Evolutionary conservation across 2,329 filamentous ascomycete species (phyloP), one percentile per base, ranked within the genome.

Genomic region (Elsinoe necatrix): DNA sequence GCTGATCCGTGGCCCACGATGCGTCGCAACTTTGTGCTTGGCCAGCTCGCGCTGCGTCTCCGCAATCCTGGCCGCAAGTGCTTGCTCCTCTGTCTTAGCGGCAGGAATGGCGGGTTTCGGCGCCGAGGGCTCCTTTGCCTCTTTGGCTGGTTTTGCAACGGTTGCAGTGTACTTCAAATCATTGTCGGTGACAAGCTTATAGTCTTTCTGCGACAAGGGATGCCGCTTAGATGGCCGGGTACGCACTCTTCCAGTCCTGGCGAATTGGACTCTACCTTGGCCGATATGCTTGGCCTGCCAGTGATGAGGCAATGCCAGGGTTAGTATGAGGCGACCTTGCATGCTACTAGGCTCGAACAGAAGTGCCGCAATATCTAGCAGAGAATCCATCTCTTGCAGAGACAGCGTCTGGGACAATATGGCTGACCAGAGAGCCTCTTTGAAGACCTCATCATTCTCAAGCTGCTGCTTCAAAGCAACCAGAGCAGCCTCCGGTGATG

Each of bases 401-500:
- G 77, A 73, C 42, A 82, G 71, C 4, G 65, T 67, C 1, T 72
- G 74, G 0, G 81, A 79, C 54, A 65, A 71, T 21, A 81, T 74
- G 2, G 81, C 81, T 56, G 77, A 72, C 74, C 81, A 82, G 3
- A 85, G 65, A 11, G 76, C 75, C 37, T 77, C 66, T 61, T 77
- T 77, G 56, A 85, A 72, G 2, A 68, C 65, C 34, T 71, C 60
- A 50, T 83, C 76, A 5, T 69, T 64, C 2, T 70, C 70, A 16
- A 85, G 62, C 54, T 81, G 78, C 31, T 67, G 66, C 64, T 78
- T 83, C 35, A 85, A 68, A 1, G 79, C 81, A 27, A 72, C 72
- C 21, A 83, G 67, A 4, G 82, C 82, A 29, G 80, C 81, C 25
- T 79, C 75, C n/a, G 83, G 71, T 2, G 75, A 81, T 60, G 78